Percentiles rank a stretch among this genome's conserved stretches.
These are phyloP conservation scores for Asterophora parasitica DNA, from an alignment of 768 basidiomycete species.

Conservation along the genomic window DNA sequence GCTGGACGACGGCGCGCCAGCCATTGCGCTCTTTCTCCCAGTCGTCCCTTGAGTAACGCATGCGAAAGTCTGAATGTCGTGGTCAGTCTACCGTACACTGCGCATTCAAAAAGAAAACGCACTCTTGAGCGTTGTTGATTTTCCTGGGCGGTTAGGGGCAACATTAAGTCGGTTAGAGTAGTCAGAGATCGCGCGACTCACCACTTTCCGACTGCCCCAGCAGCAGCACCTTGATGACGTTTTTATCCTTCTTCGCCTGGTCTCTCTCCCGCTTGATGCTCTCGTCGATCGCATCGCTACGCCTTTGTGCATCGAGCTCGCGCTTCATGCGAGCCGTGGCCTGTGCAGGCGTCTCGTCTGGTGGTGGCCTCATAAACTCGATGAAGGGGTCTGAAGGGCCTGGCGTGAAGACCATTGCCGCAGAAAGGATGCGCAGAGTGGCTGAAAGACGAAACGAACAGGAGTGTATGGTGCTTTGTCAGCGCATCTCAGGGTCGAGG, in stretches of 20 bases:
- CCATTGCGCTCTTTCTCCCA: constrained; percentile 67
- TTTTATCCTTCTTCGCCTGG: constrained; percentile 38
- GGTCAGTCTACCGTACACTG: neutral
- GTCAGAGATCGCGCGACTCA: constrained; percentile 25
- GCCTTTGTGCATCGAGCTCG: constrained; percentile 43
- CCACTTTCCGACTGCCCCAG: constrained; percentile 68
- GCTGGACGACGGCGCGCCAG: constrained; percentile 75
- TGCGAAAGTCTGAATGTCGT: constrained; percentile 56
- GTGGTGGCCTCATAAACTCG: constrained; percentile 43
- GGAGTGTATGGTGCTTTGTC: too few species aligned
- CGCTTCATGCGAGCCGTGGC: constrained; percentile 40
- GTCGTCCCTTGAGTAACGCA: constrained; percentile 56
- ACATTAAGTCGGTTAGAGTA: constrained; percentile 2
- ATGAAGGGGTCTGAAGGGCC: constrained; percentile 39
- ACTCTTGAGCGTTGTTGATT: constrained; percentile 70
- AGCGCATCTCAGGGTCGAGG: too few species aligned
- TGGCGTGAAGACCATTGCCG: constrained; percentile 30
- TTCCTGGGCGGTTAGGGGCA: constrained; percentile 35
- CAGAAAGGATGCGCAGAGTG: constrained; percentile 1
- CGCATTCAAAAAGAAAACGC: constrained; percentile 14
- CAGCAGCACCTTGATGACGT: constrained; percentile 51
- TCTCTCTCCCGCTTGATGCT: constrained; percentile 45
- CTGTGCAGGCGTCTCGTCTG: constrained; percentile 49
- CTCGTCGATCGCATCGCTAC: constrained; percentile 58
- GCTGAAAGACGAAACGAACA: constrained; percentile 1